A percentile compares a stretch with the other conserved stretches of the same genome.
Conservation (phyloP, 108 stramenopile genomes). For the Pseudonitzschia delicatissima region DNA sequence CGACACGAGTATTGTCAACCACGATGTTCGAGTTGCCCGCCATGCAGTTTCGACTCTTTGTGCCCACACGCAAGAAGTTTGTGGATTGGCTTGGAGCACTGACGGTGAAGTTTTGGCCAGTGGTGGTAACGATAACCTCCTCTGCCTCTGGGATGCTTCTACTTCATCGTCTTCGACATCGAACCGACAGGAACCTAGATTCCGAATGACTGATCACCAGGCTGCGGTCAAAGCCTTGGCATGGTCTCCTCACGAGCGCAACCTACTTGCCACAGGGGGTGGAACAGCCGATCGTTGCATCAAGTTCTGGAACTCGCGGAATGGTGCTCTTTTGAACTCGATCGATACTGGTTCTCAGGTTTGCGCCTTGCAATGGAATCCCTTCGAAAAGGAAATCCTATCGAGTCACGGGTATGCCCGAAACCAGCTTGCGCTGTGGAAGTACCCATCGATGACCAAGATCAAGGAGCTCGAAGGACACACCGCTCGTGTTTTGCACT, state of each 20-base stretch:
- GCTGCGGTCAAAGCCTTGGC: slow-evolving; percentile 99
- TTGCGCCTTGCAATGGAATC: slow-evolving; percentile 94
- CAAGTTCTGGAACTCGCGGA: slow-evolving; percentile 98
- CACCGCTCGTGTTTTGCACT: slow-evolving; percentile 93
- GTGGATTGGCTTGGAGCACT: slow-evolving; percentile 94
- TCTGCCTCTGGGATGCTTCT: slow-evolving; percentile 95
- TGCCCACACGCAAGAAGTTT: slow-evolving; percentile 92
- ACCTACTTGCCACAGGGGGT: slow-evolving; percentile 94
- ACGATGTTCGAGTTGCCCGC: slow-evolving; percentile 93
- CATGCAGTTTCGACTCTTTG: slow-evolving; percentile 82
- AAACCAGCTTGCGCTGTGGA: slow-evolving; percentile 97
- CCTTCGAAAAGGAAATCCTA: slow-evolving; percentile 93
- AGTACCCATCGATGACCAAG: slow-evolving; percentile 97
- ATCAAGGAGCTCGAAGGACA: slow-evolving; percentile 96
- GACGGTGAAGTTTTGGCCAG: slow-evolving; percentile 93
- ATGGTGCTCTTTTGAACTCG: slow-evolving; percentile 91
- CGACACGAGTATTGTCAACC: slow-evolving; percentile 93
- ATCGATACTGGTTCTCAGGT: slow-evolving; percentile 98
- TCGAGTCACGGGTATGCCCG: slow-evolving; percentile 97
- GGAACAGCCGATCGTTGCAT: slow-evolving; percentile 98
- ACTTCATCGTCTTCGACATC: slow-evolving; percentile 41
- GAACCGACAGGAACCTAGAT: slow-evolving; percentile 59
- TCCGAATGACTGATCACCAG: slow-evolving; percentile 86
- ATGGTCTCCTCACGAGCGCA: slow-evolving; percentile 97
- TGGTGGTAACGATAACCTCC: slow-evolving; percentile 97